Conservation (phyloP, 352 stramenopile species). For the Aphanomyces astaci region DNA sequence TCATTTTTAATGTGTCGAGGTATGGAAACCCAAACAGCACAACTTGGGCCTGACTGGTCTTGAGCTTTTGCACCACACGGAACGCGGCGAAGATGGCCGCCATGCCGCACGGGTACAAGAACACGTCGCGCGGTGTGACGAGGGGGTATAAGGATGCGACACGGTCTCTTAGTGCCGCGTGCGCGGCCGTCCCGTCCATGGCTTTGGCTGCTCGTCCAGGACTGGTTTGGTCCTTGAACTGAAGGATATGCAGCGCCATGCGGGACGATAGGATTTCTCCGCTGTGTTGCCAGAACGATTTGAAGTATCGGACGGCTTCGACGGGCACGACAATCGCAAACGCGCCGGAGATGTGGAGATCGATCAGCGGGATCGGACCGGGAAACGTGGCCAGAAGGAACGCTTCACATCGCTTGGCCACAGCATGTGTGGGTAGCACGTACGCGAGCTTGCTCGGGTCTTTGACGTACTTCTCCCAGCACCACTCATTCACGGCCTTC, state of each 20-base stretch:
- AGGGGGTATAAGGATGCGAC: conserved; percentile 43
- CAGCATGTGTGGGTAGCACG: conserved; percentile 7
- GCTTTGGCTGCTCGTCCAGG: background rate
- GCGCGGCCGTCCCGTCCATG: conserved; percentile 27
- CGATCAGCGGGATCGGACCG: background rate
- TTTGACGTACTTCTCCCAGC: conserved; percentile 34
- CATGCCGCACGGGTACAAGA: conserved; percentile 86
- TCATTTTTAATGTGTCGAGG: conserved; percentile 90
- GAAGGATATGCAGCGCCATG: conserved; percentile 56
- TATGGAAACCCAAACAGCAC: conserved; percentile 92
- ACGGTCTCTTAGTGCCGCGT: conserved; percentile 40
- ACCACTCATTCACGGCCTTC: conserved; percentile 42
- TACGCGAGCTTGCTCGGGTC: conserved; percentile 9
- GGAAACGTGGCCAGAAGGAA: conserved; percentile 51
- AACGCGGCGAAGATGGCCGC: conserved; percentile 77
- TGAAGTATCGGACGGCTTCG: conserved; percentile 74
- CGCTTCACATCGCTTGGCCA: conserved; percentile 44
- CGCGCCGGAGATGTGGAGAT: conserved; percentile 32
- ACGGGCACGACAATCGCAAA: conserved; percentile 36
- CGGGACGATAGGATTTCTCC: conserved; percentile 88
- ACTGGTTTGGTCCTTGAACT: conserved; percentile 31
- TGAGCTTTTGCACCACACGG: conserved; percentile 48
- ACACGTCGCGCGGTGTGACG: conserved; percentile 35
- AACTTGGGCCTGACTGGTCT: conserved; percentile 1
- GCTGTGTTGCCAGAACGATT: conserved; percentile 91